Evolutionary conservation across 805 yeast genomes (phyloP), one percentile per base, ranked within the genome.

Genomic region (Candida broadrunensis): DNA sequence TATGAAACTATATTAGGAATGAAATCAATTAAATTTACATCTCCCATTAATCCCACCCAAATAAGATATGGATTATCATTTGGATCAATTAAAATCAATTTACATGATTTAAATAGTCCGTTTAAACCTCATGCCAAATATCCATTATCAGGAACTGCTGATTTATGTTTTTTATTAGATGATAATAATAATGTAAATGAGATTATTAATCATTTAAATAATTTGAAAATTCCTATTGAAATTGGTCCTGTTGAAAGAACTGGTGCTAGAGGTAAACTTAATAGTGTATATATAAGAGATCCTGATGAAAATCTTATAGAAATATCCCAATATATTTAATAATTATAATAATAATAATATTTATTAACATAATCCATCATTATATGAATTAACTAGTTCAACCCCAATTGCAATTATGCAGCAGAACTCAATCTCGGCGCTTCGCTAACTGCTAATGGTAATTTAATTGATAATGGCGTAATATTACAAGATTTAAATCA

Each of bases 371-470:
- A n/a, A n/a, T n/a, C n/a, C 96, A 1, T 80, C 97, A 2, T 73
- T 93, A 49, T 91, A 88, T 61, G 96, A 90, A 61, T 74, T 90
- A 47, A 83, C 95, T 12, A 69, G 70, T 51, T 53, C 73, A 4
- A 69, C 74, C 0, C 75, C 69, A 48, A 68, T 61, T 47, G 75
- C 74, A 4, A 41, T 52, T 23, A 56, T 68, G 55, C 65, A 66
- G 41, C 69, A 66, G 41, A 68, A 61, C 46, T 55, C 12, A 60
- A 67, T 44, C 73, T 74, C 3, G 50, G 58, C 33, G 54, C 66
- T 4, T 48, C 68, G 2, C 62, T 63, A 1, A 74, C 69, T 48
- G 73, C 72, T 21, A 68, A 70, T 45, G 73, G 74, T 5, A 66
- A 70, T 46, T 49, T 65, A 42, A 63, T 69, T 33, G 73, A 69